Percentiles rank a stretch among this genome's conserved stretches.
Evolutionary conservation across 257 asterid species (phyloP).

Genomic region (Leonotis leonurus): DNA sequence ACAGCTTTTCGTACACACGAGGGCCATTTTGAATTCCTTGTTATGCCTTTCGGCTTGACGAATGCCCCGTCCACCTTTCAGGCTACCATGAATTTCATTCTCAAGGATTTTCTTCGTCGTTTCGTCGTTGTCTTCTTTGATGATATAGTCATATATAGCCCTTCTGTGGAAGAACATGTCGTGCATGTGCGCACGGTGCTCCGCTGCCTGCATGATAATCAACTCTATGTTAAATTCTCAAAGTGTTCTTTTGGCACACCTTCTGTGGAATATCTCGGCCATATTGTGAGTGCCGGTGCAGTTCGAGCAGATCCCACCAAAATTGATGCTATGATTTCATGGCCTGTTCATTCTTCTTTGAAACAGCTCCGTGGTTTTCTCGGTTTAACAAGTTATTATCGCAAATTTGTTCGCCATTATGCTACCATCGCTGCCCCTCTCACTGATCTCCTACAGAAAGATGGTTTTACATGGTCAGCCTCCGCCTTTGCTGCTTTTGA

Average conservation of each 20-base stretch:
- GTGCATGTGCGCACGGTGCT: neutral
- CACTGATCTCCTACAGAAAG: neutral
- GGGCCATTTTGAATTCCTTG: neutral
- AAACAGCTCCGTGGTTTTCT: neutral
- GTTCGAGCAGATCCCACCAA: neutral
- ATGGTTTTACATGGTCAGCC: too few relatives aligned
- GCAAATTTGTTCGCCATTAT: neutral
- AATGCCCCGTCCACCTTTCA: neutral
- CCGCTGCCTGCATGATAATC: neutral
- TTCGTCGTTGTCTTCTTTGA: neutral
- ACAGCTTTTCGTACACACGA: neutral
- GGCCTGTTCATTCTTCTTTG: neutral
- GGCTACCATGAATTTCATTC: neutral
- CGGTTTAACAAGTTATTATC: neutral
- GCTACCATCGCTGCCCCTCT: neutral
- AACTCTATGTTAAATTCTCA: neutral
- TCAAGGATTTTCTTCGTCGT: neutral
- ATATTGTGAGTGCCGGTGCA: neutral
- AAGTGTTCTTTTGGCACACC: neutral
- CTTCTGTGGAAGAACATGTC: neutral
- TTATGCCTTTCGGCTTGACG: neutral
- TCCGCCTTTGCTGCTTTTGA: too few relatives aligned
- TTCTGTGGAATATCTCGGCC: neutral
- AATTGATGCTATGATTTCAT: neutral
- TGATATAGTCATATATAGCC: neutral